Evolutionary conservation across 1,284 basidiomycete species (phyloP).

Genomic region (Ustilago tritici): DNA sequence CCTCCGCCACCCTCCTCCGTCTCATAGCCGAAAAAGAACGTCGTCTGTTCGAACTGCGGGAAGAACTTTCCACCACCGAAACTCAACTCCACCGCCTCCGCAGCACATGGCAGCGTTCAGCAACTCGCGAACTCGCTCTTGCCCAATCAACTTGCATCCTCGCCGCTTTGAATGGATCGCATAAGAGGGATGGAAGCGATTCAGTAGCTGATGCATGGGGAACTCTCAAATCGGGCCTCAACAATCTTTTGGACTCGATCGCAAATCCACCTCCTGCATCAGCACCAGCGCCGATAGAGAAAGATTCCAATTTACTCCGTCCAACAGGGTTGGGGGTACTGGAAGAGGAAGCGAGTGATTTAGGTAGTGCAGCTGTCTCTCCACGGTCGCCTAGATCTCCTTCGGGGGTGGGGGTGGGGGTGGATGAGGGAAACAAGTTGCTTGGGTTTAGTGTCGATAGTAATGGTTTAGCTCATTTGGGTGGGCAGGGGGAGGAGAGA

Average conservation of each 20-base stretch:
- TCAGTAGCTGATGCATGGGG: slow-evolving; percentile 42
- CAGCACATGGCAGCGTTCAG: slow-evolving; percentile 30
- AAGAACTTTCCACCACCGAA: slow-evolving; percentile 47
- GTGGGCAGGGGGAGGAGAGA: slow-evolving; percentile 1
- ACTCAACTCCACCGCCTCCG: slow-evolving; percentile 23
- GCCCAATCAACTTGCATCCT: neutral
- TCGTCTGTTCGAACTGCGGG: slow-evolving; percentile 68
- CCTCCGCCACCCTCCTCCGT: slow-evolving; percentile 55
- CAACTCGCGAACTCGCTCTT: slow-evolving; percentile 23
- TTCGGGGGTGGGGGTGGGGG: slow-evolving; percentile 1
- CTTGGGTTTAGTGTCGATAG: slow-evolving; percentile 34
- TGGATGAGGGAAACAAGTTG: slow-evolving; percentile 12
- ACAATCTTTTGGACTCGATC: slow-evolving; percentile 39
- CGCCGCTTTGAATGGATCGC: neutral
- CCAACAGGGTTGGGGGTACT: slow-evolving; percentile 28
- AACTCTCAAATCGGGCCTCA: slow-evolving; percentile 38
- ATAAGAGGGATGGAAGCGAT: neutral
- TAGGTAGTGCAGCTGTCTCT: slow-evolving; percentile 32
- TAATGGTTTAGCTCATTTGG: slow-evolving; percentile 20
- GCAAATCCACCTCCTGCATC: neutral
- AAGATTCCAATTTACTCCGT: neutral
- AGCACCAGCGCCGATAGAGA: neutral
- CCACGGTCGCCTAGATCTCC: slow-evolving; percentile 41
- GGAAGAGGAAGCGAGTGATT: slow-evolving; percentile 45
- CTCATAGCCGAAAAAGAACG: slow-evolving; percentile 69